Evolutionary conservation across 2,329 filamentous ascomycete species (phyloP), one percentile per base, ranked within the genome.

Genomic region (Neopestalotiopsis clavispora): DNA sequence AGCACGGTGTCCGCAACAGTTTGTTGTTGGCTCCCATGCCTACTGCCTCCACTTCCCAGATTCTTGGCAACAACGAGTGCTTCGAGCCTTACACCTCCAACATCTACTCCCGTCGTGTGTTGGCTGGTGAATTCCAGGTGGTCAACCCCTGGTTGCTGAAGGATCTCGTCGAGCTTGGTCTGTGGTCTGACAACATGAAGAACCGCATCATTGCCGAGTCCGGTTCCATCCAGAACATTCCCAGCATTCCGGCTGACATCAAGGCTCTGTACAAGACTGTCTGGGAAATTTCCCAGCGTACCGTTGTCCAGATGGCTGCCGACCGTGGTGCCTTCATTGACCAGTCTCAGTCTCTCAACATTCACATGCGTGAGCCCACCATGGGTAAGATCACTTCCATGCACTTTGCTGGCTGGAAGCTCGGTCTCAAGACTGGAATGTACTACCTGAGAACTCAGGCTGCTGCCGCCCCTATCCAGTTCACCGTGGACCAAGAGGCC

Each of bases 301-400:
- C 91, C 59, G 95, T 99, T 74, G 90, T 99, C 58, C 94, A 98
- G 85, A 98, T 99, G 95, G 94, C 96, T 68, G 96, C 96, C 67
- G 96, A 99, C 81, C 95, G 96, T 82, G 96, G 96, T 83, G 96
- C 96, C 69, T 99, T 96, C 84, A 98, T 99, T 78, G 96, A 99
- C 80, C 96, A 99, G 87, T 98, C 95, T 65, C 96, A 99, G 83
- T 98, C 95, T 13, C 91, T 99, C 76, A 99, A 99, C 88, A 98
- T 99, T 75, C 96, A 99, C 87, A 94, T 99, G 92, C 97, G 97
- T 83, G 95, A 98, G 78, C 96, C 96, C 57, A 97, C 95, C 65
- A 98, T 99, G 95, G 96, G 96, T 84, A 99, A 99, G 89, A 97
- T 99, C 82, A 99, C 96, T 70, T 96, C 92, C 81, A 99, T 99